Evolutionary conservation across 1,284 basidiomycete genomes (phyloP), one percentile per base, ranked within the genome.

Genomic region (Cutaneotrichosporon sp.): DNA sequence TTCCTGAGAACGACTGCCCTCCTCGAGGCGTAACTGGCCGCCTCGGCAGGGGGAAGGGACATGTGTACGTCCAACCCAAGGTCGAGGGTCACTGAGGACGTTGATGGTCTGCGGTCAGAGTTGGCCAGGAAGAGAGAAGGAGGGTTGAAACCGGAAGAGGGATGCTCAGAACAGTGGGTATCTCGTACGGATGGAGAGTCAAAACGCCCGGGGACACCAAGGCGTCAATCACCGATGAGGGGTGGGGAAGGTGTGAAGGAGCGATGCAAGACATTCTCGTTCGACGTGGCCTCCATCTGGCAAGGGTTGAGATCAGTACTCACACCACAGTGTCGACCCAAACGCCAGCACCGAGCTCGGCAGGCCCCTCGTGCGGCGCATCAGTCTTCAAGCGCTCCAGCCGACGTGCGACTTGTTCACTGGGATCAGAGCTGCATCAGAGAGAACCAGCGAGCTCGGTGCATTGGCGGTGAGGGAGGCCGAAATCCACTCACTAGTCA

Each of bases 61-160:
- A 68, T 20, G 51, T 70, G 68, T n/a, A 68, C 33, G 51, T 66
- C 62, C 7, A 67, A 55, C 1, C 68, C 68, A 16, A 70, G 51
- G 49, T 68, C 66, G n/a, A 70, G 56, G 1, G 64, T 65, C 6
- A 70, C 50, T 0, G 19, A 49, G 0, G 45, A 22, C 3, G 65
- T 64, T 32, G 61, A 59, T 4, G 49, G 57, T 34, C 65, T 69
- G 42, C 4, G 1, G 32, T 47, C 19, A 43, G 41, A 38, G 49
- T 27, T n/a, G 45, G 27, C 3, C 9, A 2, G 29, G 14, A n/a
- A n/a, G n/a, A n/a, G n/a, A n/a, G n/a, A n/a, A n/a, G n/a, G 2
- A 24, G 20, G 5, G 12, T 39, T 14, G 8, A 22, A 5, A 11
- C 3, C 20, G 20, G 24, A 9, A 25, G 24, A 39, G 10, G 12